Conservation (phyloP, 345 rosid species). For the Euphorbia pulcherrima region DNA sequence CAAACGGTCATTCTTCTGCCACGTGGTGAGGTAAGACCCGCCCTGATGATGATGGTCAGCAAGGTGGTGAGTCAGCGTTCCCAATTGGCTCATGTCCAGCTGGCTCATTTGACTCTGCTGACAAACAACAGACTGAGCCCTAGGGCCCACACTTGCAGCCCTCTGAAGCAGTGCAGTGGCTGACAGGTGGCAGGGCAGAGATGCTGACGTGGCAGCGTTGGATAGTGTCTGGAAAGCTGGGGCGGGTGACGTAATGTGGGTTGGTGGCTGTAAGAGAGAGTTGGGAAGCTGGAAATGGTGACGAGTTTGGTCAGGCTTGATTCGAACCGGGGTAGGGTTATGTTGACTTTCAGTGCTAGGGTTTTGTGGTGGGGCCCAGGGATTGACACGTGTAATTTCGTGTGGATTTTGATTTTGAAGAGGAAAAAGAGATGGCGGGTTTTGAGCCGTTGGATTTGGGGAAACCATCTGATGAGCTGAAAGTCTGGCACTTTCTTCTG, state of each 20-base stretch:
- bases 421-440: too few species aligned
- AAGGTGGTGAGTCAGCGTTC: neutral
- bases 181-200: constrained; percentile 46
- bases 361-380: constrained; percentile 38
- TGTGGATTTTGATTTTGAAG: constrained; percentile 22
- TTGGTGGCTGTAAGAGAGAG: constrained; percentile 9
- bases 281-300: constrained; percentile 30
- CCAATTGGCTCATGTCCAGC: constrained; percentile 28
- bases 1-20: constrained; percentile 60
- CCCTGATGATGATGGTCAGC: constrained; percentile 16
- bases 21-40: constrained; percentile 40
- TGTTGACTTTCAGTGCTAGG: constrained; percentile 30
- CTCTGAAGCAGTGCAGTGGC: constrained; percentile 94
- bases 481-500: constrained; percentile 80
- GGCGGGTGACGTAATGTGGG: neutral
- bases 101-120: constrained; percentile 32
- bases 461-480: constrained; percentile 39
- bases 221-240: constrained; percentile 40
- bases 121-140: constrained; percentile 24
- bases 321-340: constrained; percentile 12
- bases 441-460: constrained; percentile 17
- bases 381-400: constrained; percentile 21
- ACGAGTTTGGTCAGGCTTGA: constrained; percentile 49
- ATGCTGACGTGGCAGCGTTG: constrained; percentile 26
- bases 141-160: constrained; percentile 58